phyloP scores from a whole-genome alignment of 768 basidiomycete genomes.

The Saitozyma podzolica region DNA sequence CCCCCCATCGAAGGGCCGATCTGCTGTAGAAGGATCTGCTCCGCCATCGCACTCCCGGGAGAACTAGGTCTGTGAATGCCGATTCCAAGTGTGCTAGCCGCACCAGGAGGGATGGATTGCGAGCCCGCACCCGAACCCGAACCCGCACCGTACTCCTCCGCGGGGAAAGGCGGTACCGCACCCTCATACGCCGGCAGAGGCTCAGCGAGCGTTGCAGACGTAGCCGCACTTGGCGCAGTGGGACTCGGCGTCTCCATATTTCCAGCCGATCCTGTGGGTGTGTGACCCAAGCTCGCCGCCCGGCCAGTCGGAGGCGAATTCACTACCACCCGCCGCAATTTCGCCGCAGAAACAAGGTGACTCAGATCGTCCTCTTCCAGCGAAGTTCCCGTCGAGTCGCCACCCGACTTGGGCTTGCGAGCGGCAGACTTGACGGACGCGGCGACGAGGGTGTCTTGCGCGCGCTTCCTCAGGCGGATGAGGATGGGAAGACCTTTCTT shows the following conservation, averaged over 20 bases:
- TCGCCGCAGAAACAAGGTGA: constrained; percentile 37
- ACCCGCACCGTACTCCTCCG: background rate
- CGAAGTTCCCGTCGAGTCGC: background rate
- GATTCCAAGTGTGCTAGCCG: too few species aligned
- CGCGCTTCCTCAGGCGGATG: constrained; percentile 40
- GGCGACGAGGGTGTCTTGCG: constrained; percentile 31
- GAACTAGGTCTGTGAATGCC: too few species aligned
- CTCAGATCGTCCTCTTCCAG: constrained; percentile 46
- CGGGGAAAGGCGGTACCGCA: constrained; percentile 26
- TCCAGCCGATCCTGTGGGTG: too few species aligned
- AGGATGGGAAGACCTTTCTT: constrained; percentile 48
- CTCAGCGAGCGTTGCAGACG: constrained; percentile 26
- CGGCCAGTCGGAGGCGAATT: constrained; percentile 2
- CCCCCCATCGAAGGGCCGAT: too few species aligned
- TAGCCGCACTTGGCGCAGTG: constrained; percentile 6
- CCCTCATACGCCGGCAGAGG: constrained; percentile 22
- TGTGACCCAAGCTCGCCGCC: too few species aligned
- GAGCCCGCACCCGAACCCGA: background rate
- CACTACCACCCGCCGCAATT: constrained; percentile 28
- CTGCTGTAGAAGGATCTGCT: too few species aligned
- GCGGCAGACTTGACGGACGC: background rate
- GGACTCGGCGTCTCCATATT: too few species aligned
- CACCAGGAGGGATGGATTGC: too few species aligned
- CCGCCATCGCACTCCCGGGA: too few species aligned
- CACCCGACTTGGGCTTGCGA: background rate